A percentile compares a stretch with the other conserved stretches of the same genome.
Evolutionary conservation across 164 flowering plant species (phyloP).

Genomic region (Stephania cephalantha): DNA sequence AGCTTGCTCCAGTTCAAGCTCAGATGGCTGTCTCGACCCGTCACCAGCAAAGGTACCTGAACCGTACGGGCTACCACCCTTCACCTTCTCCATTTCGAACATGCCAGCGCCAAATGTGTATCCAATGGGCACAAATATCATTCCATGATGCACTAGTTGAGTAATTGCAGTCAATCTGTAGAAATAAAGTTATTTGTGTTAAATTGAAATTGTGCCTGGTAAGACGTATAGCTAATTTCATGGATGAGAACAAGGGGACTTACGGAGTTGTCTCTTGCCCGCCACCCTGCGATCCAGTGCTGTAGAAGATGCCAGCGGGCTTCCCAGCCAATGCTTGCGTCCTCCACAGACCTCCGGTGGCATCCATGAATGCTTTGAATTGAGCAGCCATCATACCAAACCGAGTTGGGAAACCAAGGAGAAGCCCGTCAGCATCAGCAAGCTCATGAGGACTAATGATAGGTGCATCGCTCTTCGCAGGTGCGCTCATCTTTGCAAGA

Average conservation of each 20-base stretch:
- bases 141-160: slow-evolving; percentile 86
- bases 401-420: slow-evolving; percentile 88
- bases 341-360: slow-evolving; percentile 86
- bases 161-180: slow-evolving; percentile 81
- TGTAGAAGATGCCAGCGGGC: slow-evolving; percentile 81
- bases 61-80: slow-evolving; percentile 92
- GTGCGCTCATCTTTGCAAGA: slow-evolving; percentile 81
- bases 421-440: slow-evolving; percentile 78
- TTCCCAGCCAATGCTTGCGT: slow-evolving; percentile 80
- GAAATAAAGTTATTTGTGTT: not conserved
- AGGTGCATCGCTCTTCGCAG: slow-evolving; percentile 70
- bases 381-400: slow-evolving; percentile 96
- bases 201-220: not conserved
- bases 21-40: slow-evolving; percentile 75
- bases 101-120: slow-evolving; percentile 94
- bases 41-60: slow-evolving; percentile 89
- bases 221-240: not conserved
- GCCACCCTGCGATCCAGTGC: slow-evolving; percentile 92
- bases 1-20: slow-evolving; percentile 71
- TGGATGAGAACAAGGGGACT: slow-evolving; percentile 15
- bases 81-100: slow-evolving; percentile 84
- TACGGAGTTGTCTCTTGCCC: slow-evolving; percentile 93
- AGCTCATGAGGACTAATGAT: slow-evolving; percentile 64
- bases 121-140: slow-evolving; percentile 84
- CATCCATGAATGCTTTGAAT: slow-evolving; percentile 81